Evolutionary conservation across 305 asterid species (phyloP).

Genomic region (Fraxinus sp.): DNA sequence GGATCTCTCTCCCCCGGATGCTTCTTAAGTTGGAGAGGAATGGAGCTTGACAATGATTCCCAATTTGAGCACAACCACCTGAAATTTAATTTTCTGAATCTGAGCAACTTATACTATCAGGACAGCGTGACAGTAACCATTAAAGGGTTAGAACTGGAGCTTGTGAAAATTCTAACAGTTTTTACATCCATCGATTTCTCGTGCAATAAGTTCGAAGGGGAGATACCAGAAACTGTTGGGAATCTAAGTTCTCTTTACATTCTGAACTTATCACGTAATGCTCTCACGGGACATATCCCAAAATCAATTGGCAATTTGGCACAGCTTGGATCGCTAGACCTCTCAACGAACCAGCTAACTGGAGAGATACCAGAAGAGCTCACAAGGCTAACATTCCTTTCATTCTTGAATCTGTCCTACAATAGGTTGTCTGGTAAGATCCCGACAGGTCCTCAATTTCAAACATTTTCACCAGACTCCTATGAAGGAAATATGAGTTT

Average conservation of each 20-base stretch:
- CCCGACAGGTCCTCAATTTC: slow-evolving; percentile 46
- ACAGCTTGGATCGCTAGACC: slow-evolving; percentile 43
- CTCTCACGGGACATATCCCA: slow-evolving; percentile 42
- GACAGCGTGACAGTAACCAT: slow-evolving; percentile 21
- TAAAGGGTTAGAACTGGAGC: slow-evolving; percentile 23
- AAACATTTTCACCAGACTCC: slow-evolving; percentile 39
- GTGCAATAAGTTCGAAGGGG: slow-evolving; percentile 40
- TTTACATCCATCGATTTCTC: slow-evolving; percentile 43
- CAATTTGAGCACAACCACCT: background rate
- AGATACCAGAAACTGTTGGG: slow-evolving; percentile 24
- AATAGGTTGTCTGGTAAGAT: slow-evolving; percentile 47
- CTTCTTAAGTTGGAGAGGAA: slow-evolving; percentile 27
- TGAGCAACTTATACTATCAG: slow-evolving; percentile 21
- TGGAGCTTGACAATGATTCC: slow-evolving; percentile 21
- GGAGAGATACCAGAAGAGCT: slow-evolving; percentile 47
- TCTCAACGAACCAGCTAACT: slow-evolving; percentile 36
- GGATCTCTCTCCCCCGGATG: slow-evolving; percentile 6
- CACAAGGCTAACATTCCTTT: slow-evolving; percentile 40
- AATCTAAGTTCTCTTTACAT: slow-evolving; percentile 20
- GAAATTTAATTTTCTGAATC: background rate
- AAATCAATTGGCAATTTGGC: slow-evolving; percentile 38
- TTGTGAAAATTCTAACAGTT: slow-evolving; percentile 22
- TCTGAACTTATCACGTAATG: slow-evolving; percentile 47
- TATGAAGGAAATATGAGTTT: slow-evolving; percentile 45
- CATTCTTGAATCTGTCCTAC: slow-evolving; percentile 46